Evolutionary conservation across 2,329 filamentous ascomycete genomes (phyloP), one percentile per base, ranked within the genome.

Genomic region (Xylariales sp.): DNA sequence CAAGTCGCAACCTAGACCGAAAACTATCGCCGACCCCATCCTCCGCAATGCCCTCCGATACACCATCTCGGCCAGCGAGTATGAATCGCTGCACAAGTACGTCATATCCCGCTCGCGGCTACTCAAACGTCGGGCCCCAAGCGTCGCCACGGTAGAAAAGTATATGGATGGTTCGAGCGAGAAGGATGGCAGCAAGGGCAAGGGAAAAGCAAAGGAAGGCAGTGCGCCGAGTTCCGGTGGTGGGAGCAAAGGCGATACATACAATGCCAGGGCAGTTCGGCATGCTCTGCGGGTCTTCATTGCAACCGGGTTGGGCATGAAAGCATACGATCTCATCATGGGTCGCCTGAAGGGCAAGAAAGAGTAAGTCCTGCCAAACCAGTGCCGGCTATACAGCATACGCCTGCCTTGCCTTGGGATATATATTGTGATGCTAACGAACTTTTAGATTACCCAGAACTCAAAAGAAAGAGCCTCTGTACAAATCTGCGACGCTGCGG

Each of bases 31-130:
- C 42, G 85, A 91, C 49, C 84, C 86, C 5, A 74, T 94, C 45
- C 73, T 94, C 40, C 86, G 87, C 61, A 94, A 93, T 61, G 83
- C 88, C 29, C 72, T 96, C 42, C 83, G 89, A 49, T 90, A 95
- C 63, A 93, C 86, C 41, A 88, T 90, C 56, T 84, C 81, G 6
- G 81, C 88, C 29, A 81, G 83, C 60, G 90, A 96, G 61, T 96
- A 96, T 62, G 83, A 87, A 49, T 69, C 83, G 1, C 76, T 96
- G 14, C 88, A 95, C 61, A 83, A 84, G 54, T 89, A 90, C 56
- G 75, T 95, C 37, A 73, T 93, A 35, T 88, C 86, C 43, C 80
- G 83, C 32, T 83, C 86, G 30, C 71, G 70, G 37, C 58, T 74
- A 6, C 61, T 84, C 24, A 71, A 70, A 37, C 67, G 69, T 45